Conservation (phyloP, 2,329 filamentous ascomycete species). For the Aspergillus fischeri region DNA sequence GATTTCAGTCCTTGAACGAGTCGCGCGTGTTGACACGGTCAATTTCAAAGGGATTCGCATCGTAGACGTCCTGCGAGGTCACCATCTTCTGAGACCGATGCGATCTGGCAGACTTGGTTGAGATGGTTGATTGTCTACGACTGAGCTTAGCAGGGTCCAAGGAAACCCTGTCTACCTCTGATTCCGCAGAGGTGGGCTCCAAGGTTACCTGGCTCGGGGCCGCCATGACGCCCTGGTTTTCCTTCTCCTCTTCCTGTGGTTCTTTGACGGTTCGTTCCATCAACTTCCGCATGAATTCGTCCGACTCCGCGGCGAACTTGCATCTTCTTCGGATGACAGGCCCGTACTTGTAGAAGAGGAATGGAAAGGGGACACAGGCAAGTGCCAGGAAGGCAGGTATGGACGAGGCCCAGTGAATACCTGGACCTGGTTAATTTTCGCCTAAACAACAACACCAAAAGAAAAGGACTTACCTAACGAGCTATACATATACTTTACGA, state of each 20-base stretch:
- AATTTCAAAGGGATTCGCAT: constrained; percentile 11
- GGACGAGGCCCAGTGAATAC: constrained; percentile 45
- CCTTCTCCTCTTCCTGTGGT: background rate
- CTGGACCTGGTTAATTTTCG: background rate
- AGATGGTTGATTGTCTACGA: background rate
- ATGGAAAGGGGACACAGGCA: constrained; percentile 38
- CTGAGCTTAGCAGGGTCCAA: background rate
- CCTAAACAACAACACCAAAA: background rate
- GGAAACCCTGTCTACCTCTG: background rate
- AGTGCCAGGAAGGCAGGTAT: constrained; percentile 43
- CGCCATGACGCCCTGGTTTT: background rate
- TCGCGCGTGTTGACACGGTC: constrained; percentile 11
- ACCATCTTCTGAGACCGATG: background rate
- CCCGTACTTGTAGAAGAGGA: constrained; percentile 40
- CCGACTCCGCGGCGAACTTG: constrained; percentile 34
- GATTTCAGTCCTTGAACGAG: constrained; percentile 7
- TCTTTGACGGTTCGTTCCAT: constrained; percentile 10
- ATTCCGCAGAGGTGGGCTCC: background rate
- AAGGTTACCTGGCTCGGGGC: background rate
- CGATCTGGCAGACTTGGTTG: background rate
- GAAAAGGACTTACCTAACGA: constrained; percentile 23
- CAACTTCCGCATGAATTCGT: constrained; percentile 24
- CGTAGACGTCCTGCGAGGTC: constrained; percentile 6
- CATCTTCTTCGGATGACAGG: constrained; percentile 33
- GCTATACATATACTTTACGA: constrained; percentile 43